Percentiles rank a stretch among this genome's conserved stretches.
These are phyloP conservation scores for Hylodesmum podocarpum DNA, from an alignment of 306 rosid genomes.

Conservation along the genomic window DNA sequence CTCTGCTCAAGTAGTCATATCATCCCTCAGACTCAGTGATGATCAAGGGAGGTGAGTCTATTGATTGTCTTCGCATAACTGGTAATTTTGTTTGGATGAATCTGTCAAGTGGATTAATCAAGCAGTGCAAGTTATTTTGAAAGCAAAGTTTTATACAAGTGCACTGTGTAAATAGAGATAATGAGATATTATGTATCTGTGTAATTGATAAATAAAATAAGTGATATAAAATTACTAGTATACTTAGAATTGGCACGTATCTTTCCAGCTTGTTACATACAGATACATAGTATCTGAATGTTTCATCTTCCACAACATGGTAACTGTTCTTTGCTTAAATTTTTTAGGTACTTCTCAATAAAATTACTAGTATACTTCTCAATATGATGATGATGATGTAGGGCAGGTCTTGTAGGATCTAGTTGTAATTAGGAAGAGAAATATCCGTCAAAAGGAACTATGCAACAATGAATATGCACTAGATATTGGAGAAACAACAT, in stretches of 20 bases:
- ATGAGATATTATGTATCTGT: background rate
- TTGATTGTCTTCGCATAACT: background rate
- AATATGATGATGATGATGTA: background rate
- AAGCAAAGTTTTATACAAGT: background rate
- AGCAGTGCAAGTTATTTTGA: background rate
- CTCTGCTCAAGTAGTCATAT: conserved; percentile 95
- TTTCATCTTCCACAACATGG: conserved; percentile 26
- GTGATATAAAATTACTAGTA: background rate
- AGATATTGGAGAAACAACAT: background rate
- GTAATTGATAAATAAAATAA: background rate
- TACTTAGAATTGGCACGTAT: background rate
- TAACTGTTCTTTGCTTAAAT: background rate
- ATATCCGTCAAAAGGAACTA: background rate
- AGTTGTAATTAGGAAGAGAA: background rate
- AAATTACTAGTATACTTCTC: too few relatives aligned
- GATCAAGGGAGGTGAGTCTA: conserved; percentile 94
- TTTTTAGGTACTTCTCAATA: background rate
- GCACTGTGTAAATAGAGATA: background rate
- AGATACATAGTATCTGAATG: too few relatives aligned
- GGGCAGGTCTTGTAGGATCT: background rate
- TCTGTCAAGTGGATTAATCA: background rate
- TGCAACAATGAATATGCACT: background rate
- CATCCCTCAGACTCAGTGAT: conserved; percentile 88
- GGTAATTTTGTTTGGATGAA: background rate
- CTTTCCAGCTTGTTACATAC: background rate